Evolutionary conservation across 176 grass and related monocot species (phyloP).

Genomic region (Oryza brachyantha): DNA sequence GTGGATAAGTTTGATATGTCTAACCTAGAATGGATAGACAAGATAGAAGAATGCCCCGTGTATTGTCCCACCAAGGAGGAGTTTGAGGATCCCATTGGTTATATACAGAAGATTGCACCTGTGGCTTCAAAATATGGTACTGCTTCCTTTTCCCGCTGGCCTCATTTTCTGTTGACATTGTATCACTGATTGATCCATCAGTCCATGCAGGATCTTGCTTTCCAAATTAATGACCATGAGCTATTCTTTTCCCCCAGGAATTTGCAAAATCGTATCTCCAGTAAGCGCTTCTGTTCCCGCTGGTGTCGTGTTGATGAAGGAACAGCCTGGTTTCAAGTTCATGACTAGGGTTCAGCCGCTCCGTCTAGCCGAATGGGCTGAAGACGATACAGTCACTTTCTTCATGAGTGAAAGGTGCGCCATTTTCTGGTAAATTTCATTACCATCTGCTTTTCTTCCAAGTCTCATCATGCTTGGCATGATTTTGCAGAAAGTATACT

Average conservation of each 20-base stretch:
- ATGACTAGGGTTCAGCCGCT: slow-evolving; percentile 93
- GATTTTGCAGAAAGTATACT: slow-evolving; percentile 85
- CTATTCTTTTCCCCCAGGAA: slow-evolving; percentile 45
- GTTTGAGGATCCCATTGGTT: slow-evolving; percentile 78
- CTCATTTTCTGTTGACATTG: background rate
- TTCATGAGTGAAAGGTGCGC: slow-evolving; percentile 95
- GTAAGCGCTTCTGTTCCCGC: slow-evolving; percentile 80
- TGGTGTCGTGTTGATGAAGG: slow-evolving; percentile 78
- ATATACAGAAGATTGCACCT: slow-evolving; percentile 82
- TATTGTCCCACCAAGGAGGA: slow-evolving; percentile 79
- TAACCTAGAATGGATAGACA: slow-evolving; percentile 74
- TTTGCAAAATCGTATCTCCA: slow-evolving; percentile 94
- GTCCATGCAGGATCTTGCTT: background rate
- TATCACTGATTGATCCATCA: background rate
- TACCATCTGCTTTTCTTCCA: background rate
- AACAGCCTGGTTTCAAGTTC: slow-evolving; percentile 90
- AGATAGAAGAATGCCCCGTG: slow-evolving; percentile 86
- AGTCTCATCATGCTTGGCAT: slow-evolving; percentile 8
- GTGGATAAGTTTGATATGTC: slow-evolving; percentile 81
- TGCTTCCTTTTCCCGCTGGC: background rate
- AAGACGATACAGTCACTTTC: slow-evolving; percentile 84
- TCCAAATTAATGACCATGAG: background rate
- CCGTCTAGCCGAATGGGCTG: slow-evolving; percentile 81
- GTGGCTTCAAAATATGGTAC: slow-evolving; percentile 79
- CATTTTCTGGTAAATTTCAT: slow-evolving; percentile 2